These are phyloP conservation scores for Fusarium domesticum DNA, from an alignment of 2,329 filamentous ascomycete genomes.

Conservation along the genomic window DNA sequence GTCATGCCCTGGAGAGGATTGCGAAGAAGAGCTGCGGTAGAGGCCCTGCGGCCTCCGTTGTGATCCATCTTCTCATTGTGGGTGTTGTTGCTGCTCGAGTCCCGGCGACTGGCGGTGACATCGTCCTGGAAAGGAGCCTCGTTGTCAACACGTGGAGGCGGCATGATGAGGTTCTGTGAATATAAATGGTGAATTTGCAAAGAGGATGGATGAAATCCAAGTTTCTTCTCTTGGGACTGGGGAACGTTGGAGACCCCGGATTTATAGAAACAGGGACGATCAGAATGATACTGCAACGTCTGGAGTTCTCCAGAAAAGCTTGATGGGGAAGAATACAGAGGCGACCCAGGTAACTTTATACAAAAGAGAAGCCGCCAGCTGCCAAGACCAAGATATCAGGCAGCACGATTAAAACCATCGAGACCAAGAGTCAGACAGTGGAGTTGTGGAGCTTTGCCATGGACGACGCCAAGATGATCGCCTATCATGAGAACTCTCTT, in stretches of 20 bases:
- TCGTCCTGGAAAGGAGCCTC: conserved; percentile 22
- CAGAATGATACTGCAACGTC: not conserved
- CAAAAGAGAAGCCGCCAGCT: not conserved
- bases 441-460: conserved; percentile 14
- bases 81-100: conserved; percentile 22
- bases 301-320: not conserved
- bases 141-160: conserved; percentile 22
- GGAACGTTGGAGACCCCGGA: not conserved
- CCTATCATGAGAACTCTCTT: no score
- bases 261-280: not conserved
- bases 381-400: not conserved
- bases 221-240: not conserved
- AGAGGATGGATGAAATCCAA: not conserved
- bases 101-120: conserved; percentile 6
- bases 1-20: conserved; percentile 34
- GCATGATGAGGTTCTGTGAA: conserved; percentile 18
- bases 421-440: conserved; percentile 1
- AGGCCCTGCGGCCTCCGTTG: conserved; percentile 8
- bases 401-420: not conserved
- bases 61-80: conserved; percentile 17
- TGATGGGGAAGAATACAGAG: not conserved
- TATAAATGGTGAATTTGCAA: not conserved
- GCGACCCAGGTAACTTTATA: not conserved
- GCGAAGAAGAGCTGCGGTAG: conserved; percentile 28
- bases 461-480: conserved; percentile 22